Base-by-base conservation (phyloP, 2,329 filamentous ascomycete genomes). In the Dryadomyces quercivorus region DNA sequence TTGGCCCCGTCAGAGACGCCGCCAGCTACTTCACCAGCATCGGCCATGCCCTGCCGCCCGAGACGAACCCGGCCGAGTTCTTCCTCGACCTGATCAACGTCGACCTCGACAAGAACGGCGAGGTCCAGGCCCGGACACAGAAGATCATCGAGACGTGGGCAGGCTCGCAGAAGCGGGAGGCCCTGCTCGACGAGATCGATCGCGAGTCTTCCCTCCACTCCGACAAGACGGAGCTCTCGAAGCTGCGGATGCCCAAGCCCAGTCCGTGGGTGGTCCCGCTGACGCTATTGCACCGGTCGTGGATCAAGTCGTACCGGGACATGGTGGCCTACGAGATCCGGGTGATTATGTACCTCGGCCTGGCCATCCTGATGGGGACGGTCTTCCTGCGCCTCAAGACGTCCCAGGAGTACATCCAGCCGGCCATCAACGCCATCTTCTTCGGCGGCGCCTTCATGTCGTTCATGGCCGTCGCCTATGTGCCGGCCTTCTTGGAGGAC, bases 341-440 rank as follows among this genome's bases (percentile, higher is more conserved):
- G 3, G 75, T 93, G 45, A 84, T 78, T 44, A 94, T 94, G 88
- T 56, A 59, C 21, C 44, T 56, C 61, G 80, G 81, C 0, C 74
- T 94, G 16, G 88, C 88, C 1, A 80, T 93, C 61, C 84, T 93
- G 79, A 90, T 92, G 84, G 88, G 89, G 5, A 94, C 89, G 0
- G 86, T 94, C 13, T 95, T 87, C 84, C 71, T 94, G 15, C 81
- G 88, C 6, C 74, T 95, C 2, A 70, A 76, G 4, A 75, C 84
- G 0, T 71, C 75, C 0, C 88, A 94, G 64, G 72, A 76, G 55
- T 85, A 85, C 56, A 92, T 95, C 61, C 84, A 88, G 62, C 82
- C 88, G 0, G 86, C 88, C 62, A 88, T 83, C 67, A 95, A 94
- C 65, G 86, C 87, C 50, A 86, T 94, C 52, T 59, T 86, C 73